Evolutionary conservation across 495 filamentous ascomycete species (phyloP).

Genomic region (Diplogelasinospora grovesii): DNA sequence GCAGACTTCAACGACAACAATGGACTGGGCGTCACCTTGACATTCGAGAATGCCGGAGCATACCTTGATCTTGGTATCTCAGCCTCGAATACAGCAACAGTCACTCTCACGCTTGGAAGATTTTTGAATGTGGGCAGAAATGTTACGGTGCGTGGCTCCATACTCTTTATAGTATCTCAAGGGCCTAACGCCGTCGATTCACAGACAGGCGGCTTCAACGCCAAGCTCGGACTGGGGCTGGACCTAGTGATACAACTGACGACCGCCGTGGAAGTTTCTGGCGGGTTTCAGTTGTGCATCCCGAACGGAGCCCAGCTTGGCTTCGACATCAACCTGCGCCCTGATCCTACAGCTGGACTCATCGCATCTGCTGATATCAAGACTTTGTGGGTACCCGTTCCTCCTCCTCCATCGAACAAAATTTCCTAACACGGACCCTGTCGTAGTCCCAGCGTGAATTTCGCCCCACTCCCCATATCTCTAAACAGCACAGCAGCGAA

Average conservation of each 20-base stretch:
- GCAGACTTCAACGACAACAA: conserved; percentile 4
- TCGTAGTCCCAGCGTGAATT: conserved; percentile 17
- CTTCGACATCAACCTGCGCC: neutral
- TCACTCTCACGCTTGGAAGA: conserved; percentile 2
- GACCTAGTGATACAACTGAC: conserved; percentile 22
- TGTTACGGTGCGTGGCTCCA: neutral
- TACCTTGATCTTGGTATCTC: conserved; percentile 6
- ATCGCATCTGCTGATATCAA: neutral
- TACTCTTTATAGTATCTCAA: neutral
- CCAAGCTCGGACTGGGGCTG: conserved; percentile 22
- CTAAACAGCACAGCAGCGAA: conserved; percentile 14
- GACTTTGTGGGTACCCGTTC: neutral
- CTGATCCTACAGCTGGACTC: neutral
- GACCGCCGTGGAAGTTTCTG: conserved; percentile 14
- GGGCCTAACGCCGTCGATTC: neutral
- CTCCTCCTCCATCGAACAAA: neutral
- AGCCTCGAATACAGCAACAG: neutral
- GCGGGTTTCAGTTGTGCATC: conserved; percentile 27
- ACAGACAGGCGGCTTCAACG: conserved; percentile 21
- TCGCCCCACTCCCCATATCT: conserved; percentile 23
- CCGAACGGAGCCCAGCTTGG: conserved; percentile 17
- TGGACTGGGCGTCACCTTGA: conserved; percentile 2
- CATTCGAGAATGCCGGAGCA: conserved; percentile 6
- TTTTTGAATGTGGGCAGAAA: conserved; percentile 1
- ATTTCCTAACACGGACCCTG: neutral